These are phyloP conservation scores for Rhododendron williamsianum DNA, from an alignment of 148 eudicot species.

Conservation along the genomic window DNA sequence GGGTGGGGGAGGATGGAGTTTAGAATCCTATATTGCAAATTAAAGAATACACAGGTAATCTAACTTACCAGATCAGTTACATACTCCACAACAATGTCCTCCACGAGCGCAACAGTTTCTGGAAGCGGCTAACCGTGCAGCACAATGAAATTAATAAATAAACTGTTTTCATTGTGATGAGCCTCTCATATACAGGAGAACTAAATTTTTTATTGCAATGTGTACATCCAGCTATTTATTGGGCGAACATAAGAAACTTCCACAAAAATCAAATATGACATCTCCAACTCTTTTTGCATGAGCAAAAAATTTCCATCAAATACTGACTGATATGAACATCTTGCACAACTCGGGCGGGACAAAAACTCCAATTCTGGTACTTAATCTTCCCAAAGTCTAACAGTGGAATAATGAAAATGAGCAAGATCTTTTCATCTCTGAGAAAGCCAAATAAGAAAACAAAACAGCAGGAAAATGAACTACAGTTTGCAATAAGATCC, in stretches of 20 bases:
- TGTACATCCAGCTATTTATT: neutral
- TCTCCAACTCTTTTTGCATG: neutral
- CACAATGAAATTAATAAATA: conserved; percentile 1
- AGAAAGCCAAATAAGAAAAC: neutral
- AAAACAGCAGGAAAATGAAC: neutral
- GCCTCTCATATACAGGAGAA: neutral
- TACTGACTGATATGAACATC: neutral
- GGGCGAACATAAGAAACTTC: neutral
- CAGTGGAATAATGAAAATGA: neutral
- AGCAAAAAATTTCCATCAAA: neutral
- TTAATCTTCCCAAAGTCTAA: neutral
- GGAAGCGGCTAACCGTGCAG: conserved; percentile 74
- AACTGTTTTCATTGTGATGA: neutral
- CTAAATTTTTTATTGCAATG: neutral
- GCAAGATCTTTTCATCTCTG: neutral
- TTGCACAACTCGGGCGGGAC: no score
- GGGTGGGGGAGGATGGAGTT: neutral
- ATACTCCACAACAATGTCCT: conserved; percentile 97
- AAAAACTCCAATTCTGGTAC: neutral
- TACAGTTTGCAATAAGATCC: neutral
- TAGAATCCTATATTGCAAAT: neutral
- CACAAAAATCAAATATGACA: neutral
- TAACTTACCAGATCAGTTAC: conserved; percentile 87
- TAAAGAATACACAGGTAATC: neutral
- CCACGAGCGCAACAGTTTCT: conserved; percentile 85